Evolutionary conservation across 768 basidiomycete species (phyloP).

Genomic region (Trichaptum fuscoviolaceum): DNA sequence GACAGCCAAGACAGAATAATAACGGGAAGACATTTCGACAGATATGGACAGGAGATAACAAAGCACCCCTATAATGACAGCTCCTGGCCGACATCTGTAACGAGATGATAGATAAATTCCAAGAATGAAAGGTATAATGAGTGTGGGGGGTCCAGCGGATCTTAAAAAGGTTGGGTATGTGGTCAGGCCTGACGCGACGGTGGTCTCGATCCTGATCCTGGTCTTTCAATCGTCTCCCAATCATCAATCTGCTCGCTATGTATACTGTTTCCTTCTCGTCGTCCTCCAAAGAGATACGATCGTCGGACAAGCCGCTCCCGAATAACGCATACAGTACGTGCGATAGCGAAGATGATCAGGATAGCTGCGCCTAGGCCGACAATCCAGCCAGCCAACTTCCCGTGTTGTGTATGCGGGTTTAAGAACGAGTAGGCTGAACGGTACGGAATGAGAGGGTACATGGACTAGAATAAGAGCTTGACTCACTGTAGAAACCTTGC

Average conservation of each 20-base stretch:
- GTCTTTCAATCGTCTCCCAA: constrained; percentile 39
- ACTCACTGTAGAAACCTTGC: constrained; percentile 63
- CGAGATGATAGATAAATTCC: background rate
- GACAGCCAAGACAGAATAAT: no score
- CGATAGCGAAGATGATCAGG: constrained; percentile 45
- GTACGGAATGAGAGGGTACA: background rate
- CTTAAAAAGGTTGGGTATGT: background rate
- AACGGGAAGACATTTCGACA: background rate
- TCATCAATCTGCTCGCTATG: constrained; percentile 31
- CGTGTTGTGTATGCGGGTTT: constrained; percentile 40
- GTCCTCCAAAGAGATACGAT: constrained; percentile 10
- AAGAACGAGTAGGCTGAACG: constrained; percentile 59
- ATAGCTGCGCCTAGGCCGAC: constrained; percentile 52
- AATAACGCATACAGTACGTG: constrained; percentile 35
- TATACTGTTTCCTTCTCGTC: constrained; percentile 9
- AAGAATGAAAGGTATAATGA: background rate
- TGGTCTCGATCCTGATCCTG: constrained; percentile 5
- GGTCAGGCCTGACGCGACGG: background rate
- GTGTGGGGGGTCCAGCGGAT: no score
- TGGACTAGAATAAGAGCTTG: background rate
- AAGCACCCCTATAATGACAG: background rate
- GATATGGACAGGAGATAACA: background rate
- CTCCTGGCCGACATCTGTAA: background rate
- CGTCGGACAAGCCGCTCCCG: constrained; percentile 30
- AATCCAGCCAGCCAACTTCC: constrained; percentile 54